phyloP scores from a whole-genome alignment of 257 asterid species.

The Nicotiana tabacum region DNA sequence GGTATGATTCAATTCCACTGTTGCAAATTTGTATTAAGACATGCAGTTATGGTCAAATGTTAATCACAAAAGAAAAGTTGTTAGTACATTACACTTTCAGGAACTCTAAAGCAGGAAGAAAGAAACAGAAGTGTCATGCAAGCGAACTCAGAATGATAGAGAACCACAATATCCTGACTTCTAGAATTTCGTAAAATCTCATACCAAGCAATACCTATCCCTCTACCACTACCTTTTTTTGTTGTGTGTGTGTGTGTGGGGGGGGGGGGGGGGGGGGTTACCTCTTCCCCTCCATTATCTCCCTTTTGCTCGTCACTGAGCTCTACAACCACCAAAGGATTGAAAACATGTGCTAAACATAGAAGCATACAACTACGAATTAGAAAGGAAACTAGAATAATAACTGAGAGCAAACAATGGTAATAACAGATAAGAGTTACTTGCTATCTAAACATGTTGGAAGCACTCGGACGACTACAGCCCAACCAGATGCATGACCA shows the following conservation, averaged over 20 bases:
- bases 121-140: background rate
- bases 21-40: background rate
- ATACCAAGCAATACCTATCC: background rate
- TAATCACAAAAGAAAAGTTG: background rate
- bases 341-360: background rate
- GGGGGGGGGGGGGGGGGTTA: no score
- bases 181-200: background rate
- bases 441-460: background rate
- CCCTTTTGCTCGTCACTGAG: background rate
- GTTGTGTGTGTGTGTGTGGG: no score
- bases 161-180: background rate
- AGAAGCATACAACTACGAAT: background rate
- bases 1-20: background rate
- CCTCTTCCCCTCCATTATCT: background rate
- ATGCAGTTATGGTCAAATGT: background rate
- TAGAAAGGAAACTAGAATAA: background rate
- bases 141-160: background rate
- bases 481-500: background rate
- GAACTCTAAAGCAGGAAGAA: background rate
- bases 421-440: background rate
- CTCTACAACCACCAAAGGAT: background rate
- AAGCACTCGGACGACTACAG: background rate
- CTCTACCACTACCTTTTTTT: background rate
- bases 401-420: background rate
- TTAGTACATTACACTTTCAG: background rate